A percentile compares a stretch with the other conserved stretches of the same genome.
These are phyloP conservation scores for Hippophae tibetana DNA, from an alignment of 306 rosid genomes.

Conservation along the genomic window DNA sequence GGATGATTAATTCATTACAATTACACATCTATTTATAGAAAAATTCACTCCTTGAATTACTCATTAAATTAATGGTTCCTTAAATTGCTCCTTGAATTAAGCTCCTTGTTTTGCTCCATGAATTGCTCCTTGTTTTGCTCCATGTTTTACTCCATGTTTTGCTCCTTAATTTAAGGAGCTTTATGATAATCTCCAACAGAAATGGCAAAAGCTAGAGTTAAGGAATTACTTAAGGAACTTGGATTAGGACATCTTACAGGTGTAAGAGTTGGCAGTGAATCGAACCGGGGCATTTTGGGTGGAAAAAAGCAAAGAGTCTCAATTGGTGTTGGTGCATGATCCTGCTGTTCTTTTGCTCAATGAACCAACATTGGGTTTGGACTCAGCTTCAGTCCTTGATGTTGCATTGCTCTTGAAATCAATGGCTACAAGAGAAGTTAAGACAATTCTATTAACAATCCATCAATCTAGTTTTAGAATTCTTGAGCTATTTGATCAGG, in stretches of 20 bases:
- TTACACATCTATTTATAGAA: too few relatives aligned
- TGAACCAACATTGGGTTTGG: slow-evolving; percentile 43
- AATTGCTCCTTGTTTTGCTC: too few relatives aligned
- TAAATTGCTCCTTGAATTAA: too few relatives aligned
- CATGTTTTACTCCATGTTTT: too few relatives aligned
- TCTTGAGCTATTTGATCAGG: slow-evolving; percentile 34
- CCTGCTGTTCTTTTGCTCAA: slow-evolving; percentile 38
- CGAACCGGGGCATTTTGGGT: slow-evolving; percentile 29
- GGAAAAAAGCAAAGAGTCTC: slow-evolving; percentile 36
- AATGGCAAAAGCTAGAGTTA: slow-evolving; percentile 27
- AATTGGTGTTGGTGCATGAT: slow-evolving; percentile 37
- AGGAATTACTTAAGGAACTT: slow-evolving; percentile 28
- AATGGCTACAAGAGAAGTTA: slow-evolving; percentile 31
- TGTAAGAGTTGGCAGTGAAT: slow-evolving; percentile 27
- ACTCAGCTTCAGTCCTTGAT: slow-evolving; percentile 36
- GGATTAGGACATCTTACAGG: slow-evolving; percentile 28
- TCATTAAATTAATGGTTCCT: too few relatives aligned
- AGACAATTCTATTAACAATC: slow-evolving; percentile 36
- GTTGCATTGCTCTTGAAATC: slow-evolving; percentile 32
- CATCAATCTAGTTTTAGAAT: slow-evolving; percentile 39
- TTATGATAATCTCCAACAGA: too few relatives aligned
- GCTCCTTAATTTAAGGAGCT: too few relatives aligned
- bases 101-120: too few relatives aligned
- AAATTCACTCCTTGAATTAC: too few relatives aligned
- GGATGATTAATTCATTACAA: too few relatives aligned